Conservation (phyloP, 768 basidiomycete species). For the Thelephora aurantiotincta region DNA sequence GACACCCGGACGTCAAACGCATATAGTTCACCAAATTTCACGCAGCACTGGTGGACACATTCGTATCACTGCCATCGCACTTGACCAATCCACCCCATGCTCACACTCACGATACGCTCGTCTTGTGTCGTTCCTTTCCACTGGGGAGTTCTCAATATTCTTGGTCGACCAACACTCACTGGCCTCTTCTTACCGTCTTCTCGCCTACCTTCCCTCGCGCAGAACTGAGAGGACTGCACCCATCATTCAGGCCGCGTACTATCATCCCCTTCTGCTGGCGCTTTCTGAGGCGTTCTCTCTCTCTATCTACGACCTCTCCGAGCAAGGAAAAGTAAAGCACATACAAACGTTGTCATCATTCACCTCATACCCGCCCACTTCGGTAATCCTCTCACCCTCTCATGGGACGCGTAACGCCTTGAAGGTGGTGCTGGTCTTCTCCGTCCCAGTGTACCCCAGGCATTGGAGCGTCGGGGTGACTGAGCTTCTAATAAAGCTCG, state of each 20-base stretch:
- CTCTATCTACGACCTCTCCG: constrained; percentile 57
- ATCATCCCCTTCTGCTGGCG: constrained; percentile 65
- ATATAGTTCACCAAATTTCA: constrained; percentile 32
- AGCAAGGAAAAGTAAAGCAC: constrained; percentile 28
- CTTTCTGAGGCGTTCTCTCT: constrained; percentile 55
- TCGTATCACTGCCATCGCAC: constrained; percentile 47
- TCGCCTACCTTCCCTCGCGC: constrained; percentile 32
- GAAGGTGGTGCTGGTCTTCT: constrained; percentile 63
- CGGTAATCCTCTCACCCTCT: constrained; percentile 62
- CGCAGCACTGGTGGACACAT: constrained; percentile 15
- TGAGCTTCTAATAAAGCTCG: constrained; percentile 50
- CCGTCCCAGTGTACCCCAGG: constrained; percentile 63
- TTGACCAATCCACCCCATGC: constrained; percentile 59
- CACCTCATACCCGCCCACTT: constrained; percentile 67
- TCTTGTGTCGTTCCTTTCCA: constrained; percentile 48
- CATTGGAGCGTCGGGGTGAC: constrained; percentile 74
- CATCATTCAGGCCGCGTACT: constrained; percentile 56
- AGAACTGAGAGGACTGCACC: constrained; percentile 26
- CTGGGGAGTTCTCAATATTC: constrained; percentile 54
- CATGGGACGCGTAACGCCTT: constrained; percentile 27
- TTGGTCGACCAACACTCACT: constrained; percentile 32
- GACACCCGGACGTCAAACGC: constrained; percentile 18
- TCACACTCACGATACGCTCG: constrained; percentile 23
- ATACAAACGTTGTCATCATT: constrained; percentile 63
- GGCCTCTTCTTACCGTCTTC: constrained; percentile 23